These are phyloP conservation scores for Phytophthora uliginosa DNA, from an alignment of 352 stramenopile genomes.

Conservation along the genomic window DNA sequence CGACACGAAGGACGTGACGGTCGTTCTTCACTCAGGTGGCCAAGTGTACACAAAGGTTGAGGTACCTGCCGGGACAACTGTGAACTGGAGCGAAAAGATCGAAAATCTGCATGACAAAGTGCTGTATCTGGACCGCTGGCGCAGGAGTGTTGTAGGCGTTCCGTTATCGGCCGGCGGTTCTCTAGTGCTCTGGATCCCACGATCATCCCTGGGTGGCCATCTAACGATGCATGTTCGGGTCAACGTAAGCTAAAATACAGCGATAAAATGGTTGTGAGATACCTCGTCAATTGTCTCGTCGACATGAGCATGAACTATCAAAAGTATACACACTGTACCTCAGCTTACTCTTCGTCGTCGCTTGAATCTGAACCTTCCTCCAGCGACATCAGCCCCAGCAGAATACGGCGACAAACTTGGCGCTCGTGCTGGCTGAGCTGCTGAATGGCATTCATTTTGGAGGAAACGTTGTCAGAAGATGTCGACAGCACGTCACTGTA, in stretches of 20 bases:
- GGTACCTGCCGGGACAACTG: slow-evolving; percentile 20
- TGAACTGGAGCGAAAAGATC: slow-evolving; percentile 30
- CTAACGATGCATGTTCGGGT: slow-evolving; percentile 51
- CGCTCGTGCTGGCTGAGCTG: slow-evolving; percentile 59
- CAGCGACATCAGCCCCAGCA: slow-evolving; percentile 69
- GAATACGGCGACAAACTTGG: slow-evolving; percentile 65
- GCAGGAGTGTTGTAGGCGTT: slow-evolving; percentile 40
- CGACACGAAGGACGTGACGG: slow-evolving; percentile 32
- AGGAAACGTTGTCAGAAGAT: slow-evolving; percentile 13
- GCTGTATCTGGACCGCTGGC: slow-evolving; percentile 69
- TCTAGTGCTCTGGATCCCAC: slow-evolving; percentile 55
- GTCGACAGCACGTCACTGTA: slow-evolving; percentile 62
- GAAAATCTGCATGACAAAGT: slow-evolving; percentile 45
- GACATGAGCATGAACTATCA: not conserved
- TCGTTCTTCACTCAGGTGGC: slow-evolving; percentile 46
- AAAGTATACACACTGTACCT: not conserved
- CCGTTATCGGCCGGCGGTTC: slow-evolving; percentile 34
- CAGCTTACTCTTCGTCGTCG: slow-evolving; percentile 42
- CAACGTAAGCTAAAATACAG: slow-evolving; percentile 52
- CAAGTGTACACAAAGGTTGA: slow-evolving; percentile 15
- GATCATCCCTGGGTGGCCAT: slow-evolving; percentile 39
- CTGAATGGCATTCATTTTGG: slow-evolving; percentile 29
- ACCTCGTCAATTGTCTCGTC: not conserved
- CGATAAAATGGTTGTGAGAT: not conserved
- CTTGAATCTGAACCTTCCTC: slow-evolving; percentile 64